A percentile compares a stretch with the other conserved stretches of the same genome.
Conservation (phyloP, 495 filamentous ascomycete genomes). For the Talaromyces ruber region DNA sequence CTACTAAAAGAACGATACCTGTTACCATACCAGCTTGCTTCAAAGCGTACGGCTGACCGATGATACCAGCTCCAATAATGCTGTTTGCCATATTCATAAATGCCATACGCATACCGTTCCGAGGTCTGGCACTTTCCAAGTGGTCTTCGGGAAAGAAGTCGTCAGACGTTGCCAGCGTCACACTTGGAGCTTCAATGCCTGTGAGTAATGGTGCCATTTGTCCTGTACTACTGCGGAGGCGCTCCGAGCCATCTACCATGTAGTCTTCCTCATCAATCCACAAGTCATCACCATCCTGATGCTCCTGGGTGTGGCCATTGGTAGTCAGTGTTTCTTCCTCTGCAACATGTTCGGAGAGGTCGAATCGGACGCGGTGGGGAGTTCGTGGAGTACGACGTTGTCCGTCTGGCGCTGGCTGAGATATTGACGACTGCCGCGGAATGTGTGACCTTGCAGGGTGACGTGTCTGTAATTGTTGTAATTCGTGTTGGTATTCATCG, state of each 20-base stretch:
- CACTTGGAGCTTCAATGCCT: conserved; percentile 77
- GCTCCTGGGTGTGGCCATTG: conserved; percentile 21
- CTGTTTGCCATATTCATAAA: conserved; percentile 99
- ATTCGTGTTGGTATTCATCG: background rate
- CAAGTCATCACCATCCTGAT: conserved; percentile 31
- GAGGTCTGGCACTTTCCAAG: conserved; percentile 52
- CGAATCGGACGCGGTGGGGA: conserved; percentile 80
- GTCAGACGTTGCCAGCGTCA: conserved; percentile 63
- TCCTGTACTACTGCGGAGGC: conserved; percentile 17
- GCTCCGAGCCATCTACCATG: conserved; percentile 17
- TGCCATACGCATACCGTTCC: conserved; percentile 56
- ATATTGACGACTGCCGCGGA: conserved; percentile 37
- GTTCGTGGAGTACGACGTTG: conserved; percentile 63
- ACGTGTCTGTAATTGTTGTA: conserved; percentile 9
- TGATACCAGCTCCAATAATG: conserved; percentile 96
- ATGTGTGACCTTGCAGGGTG: conserved; percentile 11
- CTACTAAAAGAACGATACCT: conserved; percentile 69
- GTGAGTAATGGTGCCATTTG: conserved; percentile 71
- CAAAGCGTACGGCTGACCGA: conserved; percentile 94
- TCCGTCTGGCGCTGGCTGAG: conserved; percentile 29
- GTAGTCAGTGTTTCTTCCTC: conserved; percentile 27
- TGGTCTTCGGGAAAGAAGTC: conserved; percentile 52
- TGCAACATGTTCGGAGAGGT: conserved; percentile 43
- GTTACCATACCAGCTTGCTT: conserved; percentile 77
- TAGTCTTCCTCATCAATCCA: conserved; percentile 55